Base-by-base conservation (phyloP, 305 asterid genomes). In the Solanum hybrid region DNA sequence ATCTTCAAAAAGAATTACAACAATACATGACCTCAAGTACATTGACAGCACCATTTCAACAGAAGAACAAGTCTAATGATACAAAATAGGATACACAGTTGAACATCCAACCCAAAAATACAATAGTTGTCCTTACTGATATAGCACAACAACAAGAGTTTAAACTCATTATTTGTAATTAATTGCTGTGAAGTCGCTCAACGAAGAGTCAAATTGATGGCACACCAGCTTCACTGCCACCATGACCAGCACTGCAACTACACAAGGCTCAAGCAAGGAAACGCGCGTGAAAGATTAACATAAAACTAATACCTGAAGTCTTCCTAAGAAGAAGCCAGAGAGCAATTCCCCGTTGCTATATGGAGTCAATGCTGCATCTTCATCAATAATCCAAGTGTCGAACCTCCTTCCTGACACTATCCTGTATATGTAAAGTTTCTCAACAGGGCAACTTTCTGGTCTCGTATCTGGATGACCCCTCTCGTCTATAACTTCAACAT, bases 401-500 rank as follows among this genome's bases (percentile, higher is more conserved):
- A 86, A 92, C 95, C 99, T 96, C 32, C 93, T 94, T 36, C 99
- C 94, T 6, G 97, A 92, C 31, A 96, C 96, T 1, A 97, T 94
- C 5, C 98, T 94, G 89, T 96, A 96, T 79, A 94, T 90, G 66
- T 97, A 96, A 7, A 96, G 95, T 88, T 94, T 94, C 92, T 96
- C 98, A 4, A 97, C 98, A 96, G 96, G 64, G 88, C 93, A 92
- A 91, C 88, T 92, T 10, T 94, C 96, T 4, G 97, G 96, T 92
- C 98, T 92, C 5, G 95, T 93, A 37, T 94, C 97, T 0, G 95
- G 98, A 5, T 95, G 94, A 51, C 96, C 98, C 72, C 97, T 90
- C 95, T 97, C 99, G 73, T 96, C 96, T 24, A 96, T 96, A 12
- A 96, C 99, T 78, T 97, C 99, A 1, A 96, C 99, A 24, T 96